Conservation (phyloP, 768 basidiomycete genomes). For the Boletus speciosus region DNA sequence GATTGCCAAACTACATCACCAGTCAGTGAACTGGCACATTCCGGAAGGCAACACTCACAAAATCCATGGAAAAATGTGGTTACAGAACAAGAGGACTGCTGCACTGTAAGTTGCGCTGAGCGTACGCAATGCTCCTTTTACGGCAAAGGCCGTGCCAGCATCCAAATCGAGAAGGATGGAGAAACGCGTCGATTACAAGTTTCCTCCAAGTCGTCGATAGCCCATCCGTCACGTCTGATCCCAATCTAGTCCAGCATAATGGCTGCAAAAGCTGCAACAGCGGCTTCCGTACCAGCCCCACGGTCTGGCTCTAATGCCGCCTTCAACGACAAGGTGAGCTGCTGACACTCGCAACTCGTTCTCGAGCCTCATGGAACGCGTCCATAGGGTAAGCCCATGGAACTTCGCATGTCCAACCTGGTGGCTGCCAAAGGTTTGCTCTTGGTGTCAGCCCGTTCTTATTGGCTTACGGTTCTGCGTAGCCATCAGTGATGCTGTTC, state of each 20-base stretch:
- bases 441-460: neutral
- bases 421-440: conserved; percentile 90
- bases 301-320: conserved; percentile 63
- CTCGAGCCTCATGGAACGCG: conserved; percentile 24
- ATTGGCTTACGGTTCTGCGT: conserved; percentile 8
- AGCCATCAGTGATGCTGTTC: conserved; percentile 97
- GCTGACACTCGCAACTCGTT: neutral
- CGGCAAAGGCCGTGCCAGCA: conserved; percentile 27
- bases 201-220: conserved; percentile 7
- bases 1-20: conserved; percentile 34
- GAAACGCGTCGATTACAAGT: conserved; percentile 21
- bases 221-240: conserved; percentile 9
- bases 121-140: conserved; percentile 28
- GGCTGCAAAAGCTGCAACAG: conserved; percentile 24
- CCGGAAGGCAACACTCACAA: conserved; percentile 26
- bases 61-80: conserved; percentile 35
- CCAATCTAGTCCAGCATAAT: conserved; percentile 18
- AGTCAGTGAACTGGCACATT: conserved; percentile 1
- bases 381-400: conserved; percentile 92
- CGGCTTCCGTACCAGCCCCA: conserved; percentile 1
- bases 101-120: neutral
- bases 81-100: conserved; percentile 16
- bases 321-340: conserved; percentile 79
- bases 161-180: conserved; percentile 22
- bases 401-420: conserved; percentile 95